phyloP scores from a whole-genome alignment of 306 rosid genomes.

The Sphenostylis stenocarpa region DNA sequence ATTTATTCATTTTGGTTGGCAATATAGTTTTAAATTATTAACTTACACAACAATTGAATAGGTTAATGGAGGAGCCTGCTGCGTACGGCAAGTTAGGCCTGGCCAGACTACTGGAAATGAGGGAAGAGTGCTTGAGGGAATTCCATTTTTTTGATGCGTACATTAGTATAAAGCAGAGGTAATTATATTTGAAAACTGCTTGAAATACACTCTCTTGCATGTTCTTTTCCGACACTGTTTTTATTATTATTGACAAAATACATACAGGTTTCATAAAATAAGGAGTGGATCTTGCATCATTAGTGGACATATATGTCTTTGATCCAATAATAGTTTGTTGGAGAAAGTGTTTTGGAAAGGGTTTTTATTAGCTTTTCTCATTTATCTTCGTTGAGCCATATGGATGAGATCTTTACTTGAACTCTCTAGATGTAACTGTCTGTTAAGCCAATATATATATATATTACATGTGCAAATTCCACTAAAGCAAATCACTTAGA shows the following conservation, averaged over 20 bases:
- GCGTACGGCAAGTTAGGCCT: slow-evolving; percentile 84
- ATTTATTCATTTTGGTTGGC: background rate
- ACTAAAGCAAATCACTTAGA: too few relatives aligned
- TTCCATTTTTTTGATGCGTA: slow-evolving; percentile 83
- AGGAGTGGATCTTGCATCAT: background rate
- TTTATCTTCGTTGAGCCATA: slow-evolving; percentile 9
- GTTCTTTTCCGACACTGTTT: background rate
- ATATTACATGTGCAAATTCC: background rate
- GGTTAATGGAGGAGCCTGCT: slow-evolving; percentile 90
- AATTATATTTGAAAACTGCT: slow-evolving; percentile 2
- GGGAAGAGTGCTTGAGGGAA: slow-evolving; percentile 94
- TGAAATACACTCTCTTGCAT: background rate
- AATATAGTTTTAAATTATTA: slow-evolving; percentile 6
- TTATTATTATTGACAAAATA: background rate
- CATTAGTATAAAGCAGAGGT: slow-evolving; percentile 86
- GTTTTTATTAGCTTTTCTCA: background rate
- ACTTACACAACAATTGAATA: slow-evolving; percentile 33
- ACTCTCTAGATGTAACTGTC: background rate
- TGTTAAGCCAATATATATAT: background rate
- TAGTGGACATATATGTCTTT: background rate
- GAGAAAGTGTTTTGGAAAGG: background rate
- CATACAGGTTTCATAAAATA: background rate
- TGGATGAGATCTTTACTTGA: background rate
- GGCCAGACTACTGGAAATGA: slow-evolving; percentile 82
- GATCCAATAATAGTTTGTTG: background rate